Base-by-base conservation (phyloP, 176 grass and related monocot species). In the Aegilops speltoides region DNA sequence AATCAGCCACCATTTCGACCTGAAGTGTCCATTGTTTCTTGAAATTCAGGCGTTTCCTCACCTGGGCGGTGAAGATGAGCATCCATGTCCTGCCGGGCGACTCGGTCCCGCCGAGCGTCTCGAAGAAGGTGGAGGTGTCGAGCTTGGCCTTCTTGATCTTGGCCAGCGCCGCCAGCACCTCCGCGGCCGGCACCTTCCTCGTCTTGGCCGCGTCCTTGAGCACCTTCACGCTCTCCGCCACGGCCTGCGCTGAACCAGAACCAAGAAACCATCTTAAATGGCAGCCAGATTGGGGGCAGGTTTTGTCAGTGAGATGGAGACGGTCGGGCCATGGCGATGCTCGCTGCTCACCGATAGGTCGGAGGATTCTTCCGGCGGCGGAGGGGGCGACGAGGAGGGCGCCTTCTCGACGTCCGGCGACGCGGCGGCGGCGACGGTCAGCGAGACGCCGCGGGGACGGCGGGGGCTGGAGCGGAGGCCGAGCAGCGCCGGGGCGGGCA, bases 61-160 rank as follows among this genome's bases (percentile, higher is more conserved):
- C 95, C 91, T 98, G 88, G 13, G 88, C 91, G 40, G 93, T 98
- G 88, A 98, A 98, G 83, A 98, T 89, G 79, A 98, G 96, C 96
- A 98, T 98, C 96, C 96, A 98, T 52, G 96, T 98, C 88, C 90
- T 94, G 60, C 96, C 96, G 0, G 96, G 96, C 2, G 96, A 95
- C 86, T 92, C 86, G 0, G 90, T 92, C 38, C 96, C 96, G 1
- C 96, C 96, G 1, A 98, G 96, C 1, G 88, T 94, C 83, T 98
- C 79, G 54, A 95, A 87, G 86, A 95, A 98, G 41, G 64, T 7
- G 8, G 92, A 86, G 0, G 96, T 80, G 54, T 98, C 93, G 2
- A 90, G 86, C 76, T 96, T 95, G 0, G 87, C 86, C 76, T 98
- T 95, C 81, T 98, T 98, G 82, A 98, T 84, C 25, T 75, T 73